phyloP scores from a whole-genome alignment of 1,139 yeast species.

The Suhomyces anneliseae region DNA sequence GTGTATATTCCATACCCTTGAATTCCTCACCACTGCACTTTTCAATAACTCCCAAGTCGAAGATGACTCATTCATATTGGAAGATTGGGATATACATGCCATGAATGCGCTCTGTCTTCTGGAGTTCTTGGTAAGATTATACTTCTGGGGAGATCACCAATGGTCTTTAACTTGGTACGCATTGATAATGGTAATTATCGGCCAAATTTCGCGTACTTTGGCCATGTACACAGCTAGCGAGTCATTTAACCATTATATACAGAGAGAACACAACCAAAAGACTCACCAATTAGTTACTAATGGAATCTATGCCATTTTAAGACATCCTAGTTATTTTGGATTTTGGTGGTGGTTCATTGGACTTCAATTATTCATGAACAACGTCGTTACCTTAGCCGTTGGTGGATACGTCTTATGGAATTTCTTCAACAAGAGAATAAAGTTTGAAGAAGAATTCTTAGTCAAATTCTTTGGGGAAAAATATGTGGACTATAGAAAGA shows the following conservation, averaged over 20 bases:
- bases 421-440: conserved; percentile 69
- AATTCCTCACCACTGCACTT: conserved; percentile 73
- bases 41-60: conserved; percentile 68
- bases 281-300: conserved; percentile 67
- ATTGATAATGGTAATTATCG: conserved; percentile 40
- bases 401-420: conserved; percentile 54
- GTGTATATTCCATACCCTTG: conserved; percentile 73
- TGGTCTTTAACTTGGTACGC: conserved; percentile 2
- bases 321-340: conserved; percentile 94
- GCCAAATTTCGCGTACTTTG: conserved; percentile 66
- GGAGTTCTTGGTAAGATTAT: conserved; percentile 20
- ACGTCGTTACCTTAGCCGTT: conserved; percentile 45
- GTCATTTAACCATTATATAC: conserved; percentile 85
- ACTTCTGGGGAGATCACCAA: conserved; percentile 2
- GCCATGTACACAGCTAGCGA: conserved; percentile 89
- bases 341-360: conserved; percentile 95
- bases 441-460: conserved; percentile 66
- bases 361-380: conserved; percentile 67
- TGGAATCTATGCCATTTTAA: conserved; percentile 64
- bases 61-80: conserved; percentile 73
- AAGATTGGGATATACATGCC: conserved; percentile 65
- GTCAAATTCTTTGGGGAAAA: conserved; percentile 67
- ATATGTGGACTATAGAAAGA: conserved; percentile 53
- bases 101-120: conserved; percentile 51
- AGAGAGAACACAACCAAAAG: conserved; percentile 42